A percentile compares a stretch with the other conserved stretches of the same genome.
phyloP scores from a whole-genome alignment of 116 monocot genomes.

The Cymodocea nodosa region DNA sequence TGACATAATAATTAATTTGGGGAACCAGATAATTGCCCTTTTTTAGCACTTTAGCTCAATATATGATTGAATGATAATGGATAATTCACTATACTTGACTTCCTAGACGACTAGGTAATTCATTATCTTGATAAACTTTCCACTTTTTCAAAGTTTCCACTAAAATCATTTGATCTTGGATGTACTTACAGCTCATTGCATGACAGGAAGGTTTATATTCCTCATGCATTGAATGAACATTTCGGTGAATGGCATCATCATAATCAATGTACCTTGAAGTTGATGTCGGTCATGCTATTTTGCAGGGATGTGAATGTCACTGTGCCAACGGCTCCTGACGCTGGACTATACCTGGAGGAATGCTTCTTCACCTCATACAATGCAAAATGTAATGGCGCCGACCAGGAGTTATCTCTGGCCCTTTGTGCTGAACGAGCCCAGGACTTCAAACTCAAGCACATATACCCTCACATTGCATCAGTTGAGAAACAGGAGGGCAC shows the following conservation, averaged over 20 bases:
- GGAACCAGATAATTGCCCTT: too few species aligned
- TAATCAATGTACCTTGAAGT: background rate
- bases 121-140: too few species aligned
- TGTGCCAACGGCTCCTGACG: slow-evolving; percentile 96
- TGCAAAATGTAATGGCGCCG: slow-evolving; percentile 76
- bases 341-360: slow-evolving; percentile 86
- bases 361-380: slow-evolving; percentile 89
- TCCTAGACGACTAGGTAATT: too few species aligned
- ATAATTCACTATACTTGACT: too few species aligned
- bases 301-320: slow-evolving; percentile 73
- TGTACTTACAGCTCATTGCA: too few species aligned
- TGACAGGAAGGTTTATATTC: too few species aligned
- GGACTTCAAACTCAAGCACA: slow-evolving; percentile 67
- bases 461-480: slow-evolving; percentile 67
- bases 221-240: too few species aligned
- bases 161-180: too few species aligned
- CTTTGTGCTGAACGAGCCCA: slow-evolving; percentile 61
- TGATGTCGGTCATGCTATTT: background rate
- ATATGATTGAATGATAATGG: too few species aligned
- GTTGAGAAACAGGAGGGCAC: slow-evolving; percentile 95
- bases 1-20: too few species aligned
- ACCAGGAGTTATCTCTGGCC: slow-evolving; percentile 66
- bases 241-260: slow-evolving; percentile 10
- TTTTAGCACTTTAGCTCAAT: too few species aligned
- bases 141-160: too few species aligned